Evolutionary conservation across 2,329 filamentous ascomycete genomes (phyloP).

Genomic region (Pseudogymnoascus sp.): DNA sequence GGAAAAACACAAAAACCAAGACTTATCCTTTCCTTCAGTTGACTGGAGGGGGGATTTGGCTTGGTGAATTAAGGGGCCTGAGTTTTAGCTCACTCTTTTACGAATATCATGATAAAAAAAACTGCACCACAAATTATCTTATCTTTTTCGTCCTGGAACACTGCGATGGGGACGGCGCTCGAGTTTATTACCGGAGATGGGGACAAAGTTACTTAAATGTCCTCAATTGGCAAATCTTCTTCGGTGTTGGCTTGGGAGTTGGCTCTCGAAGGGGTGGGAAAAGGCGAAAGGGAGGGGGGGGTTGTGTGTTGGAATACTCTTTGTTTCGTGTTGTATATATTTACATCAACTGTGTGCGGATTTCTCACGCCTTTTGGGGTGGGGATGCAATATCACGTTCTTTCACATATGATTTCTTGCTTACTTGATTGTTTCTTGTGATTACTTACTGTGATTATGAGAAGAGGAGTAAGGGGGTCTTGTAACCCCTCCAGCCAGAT

Average conservation of each 20-base stretch:
- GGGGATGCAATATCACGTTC: background rate
- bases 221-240: background rate
- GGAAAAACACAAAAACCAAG: background rate
- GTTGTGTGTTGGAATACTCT: background rate
- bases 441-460: background rate
- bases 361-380: background rate
- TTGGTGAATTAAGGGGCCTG: background rate
- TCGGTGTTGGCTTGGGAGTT: background rate
- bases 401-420: background rate
- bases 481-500: background rate
- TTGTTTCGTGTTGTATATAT: background rate
- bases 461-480: background rate
- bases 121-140: background rate
- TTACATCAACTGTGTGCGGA: background rate
- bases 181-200: background rate
- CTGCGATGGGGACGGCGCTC: background rate
- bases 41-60: background rate
- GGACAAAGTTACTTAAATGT: background rate
- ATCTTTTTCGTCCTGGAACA: background rate
- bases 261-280: background rate
- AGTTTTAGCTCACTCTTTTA: background rate
- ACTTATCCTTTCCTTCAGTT: background rate
- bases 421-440: background rate
- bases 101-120: conserved; percentile 1
- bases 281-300: background rate